Base-by-base conservation (phyloP, 179 eudicot species). In the Spergularia azorica region DNA sequence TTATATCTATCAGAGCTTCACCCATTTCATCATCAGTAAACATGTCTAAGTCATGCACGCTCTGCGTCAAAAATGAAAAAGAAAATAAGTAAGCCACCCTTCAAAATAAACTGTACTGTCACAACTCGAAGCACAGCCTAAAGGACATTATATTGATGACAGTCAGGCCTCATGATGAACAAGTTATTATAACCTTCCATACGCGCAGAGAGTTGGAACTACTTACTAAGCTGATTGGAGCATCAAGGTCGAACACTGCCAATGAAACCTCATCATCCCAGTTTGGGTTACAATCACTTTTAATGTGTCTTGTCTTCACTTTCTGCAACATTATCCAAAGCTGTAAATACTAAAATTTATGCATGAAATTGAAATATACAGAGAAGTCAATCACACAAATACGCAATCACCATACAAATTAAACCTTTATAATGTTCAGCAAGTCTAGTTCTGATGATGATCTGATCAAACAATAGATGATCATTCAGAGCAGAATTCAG, bases 261-360 rank as follows among this genome's bases (percentile, higher is more conserved):
- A 92, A 84, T 67, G 93, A 89, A 41, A 92, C 48, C 66, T 89
- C 93, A 56, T 92, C 95, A 54, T 90, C 87, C 97, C 97, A 92
- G 62, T 18, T 83, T 3, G 97, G 97, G 74, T 92, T 90, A 80
- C 90, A 84, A 71, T 78, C 84, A 59, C 84, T 85, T 67, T 83
- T 81, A 9, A 89, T 72, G 39, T 85, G 89, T 32, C 73, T 57
- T 32, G 92, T 92, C 79, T 90, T 90, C 39, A 89, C 76, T 78
- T 73, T 92, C 97, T 92, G 88, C 79, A 81, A 51, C 16, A 62
- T 6, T 13, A 59, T 48, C 32, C n/a, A 76, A 63, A 18, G 63
- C 39, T 52, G 58, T 51, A 52, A 16, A 74, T 63, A 12, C 12
- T 43, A 70, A n/a, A 51, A 17, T 20, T 32, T 7, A 39, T 61